Percentiles rank a stretch among this genome's conserved stretches.
These are phyloP conservation scores for Carnegiea gigantea DNA, from an alignment of 179 eudicot species.

Conservation along the genomic window DNA sequence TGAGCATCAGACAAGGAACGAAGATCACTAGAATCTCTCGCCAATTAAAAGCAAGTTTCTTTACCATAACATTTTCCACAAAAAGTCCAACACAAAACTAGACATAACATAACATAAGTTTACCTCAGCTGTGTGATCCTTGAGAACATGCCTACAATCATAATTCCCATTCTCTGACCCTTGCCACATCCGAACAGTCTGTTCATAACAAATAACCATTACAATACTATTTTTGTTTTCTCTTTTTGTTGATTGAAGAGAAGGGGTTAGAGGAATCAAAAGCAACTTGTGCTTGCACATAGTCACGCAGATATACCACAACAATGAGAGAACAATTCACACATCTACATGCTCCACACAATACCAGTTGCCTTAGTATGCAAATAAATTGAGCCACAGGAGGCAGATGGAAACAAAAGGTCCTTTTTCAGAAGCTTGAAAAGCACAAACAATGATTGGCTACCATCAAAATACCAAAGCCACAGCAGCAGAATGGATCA, in stretches of 20 bases:
- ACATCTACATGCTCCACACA: background rate
- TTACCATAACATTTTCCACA: background rate
- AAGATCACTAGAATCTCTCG: background rate
- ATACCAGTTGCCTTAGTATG: background rate
- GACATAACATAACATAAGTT: background rate
- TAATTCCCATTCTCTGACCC: slow-evolving; percentile 71
- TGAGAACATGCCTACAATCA: slow-evolving; percentile 70
- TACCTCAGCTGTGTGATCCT: slow-evolving; percentile 95
- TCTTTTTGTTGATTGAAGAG: background rate
- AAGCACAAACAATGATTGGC: background rate
- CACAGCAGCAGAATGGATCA: background rate
- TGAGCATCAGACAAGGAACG: background rate
- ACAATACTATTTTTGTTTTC: slow-evolving; percentile 12
- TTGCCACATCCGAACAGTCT: slow-evolving; percentile 91
- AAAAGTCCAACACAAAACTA: background rate
- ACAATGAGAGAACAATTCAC: background rate
- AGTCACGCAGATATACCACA: background rate
- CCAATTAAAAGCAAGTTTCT: background rate
- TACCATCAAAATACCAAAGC: background rate
- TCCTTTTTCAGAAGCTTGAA: too few relatives aligned
- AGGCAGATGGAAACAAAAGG: too few relatives aligned
- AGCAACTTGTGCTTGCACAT: background rate
- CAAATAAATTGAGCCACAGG: background rate
- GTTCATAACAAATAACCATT: slow-evolving; percentile 7
- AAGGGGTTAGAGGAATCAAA: background rate